Conservation (phyloP, 495 filamentous ascomycete genomes). For the Tuber indicum region DNA sequence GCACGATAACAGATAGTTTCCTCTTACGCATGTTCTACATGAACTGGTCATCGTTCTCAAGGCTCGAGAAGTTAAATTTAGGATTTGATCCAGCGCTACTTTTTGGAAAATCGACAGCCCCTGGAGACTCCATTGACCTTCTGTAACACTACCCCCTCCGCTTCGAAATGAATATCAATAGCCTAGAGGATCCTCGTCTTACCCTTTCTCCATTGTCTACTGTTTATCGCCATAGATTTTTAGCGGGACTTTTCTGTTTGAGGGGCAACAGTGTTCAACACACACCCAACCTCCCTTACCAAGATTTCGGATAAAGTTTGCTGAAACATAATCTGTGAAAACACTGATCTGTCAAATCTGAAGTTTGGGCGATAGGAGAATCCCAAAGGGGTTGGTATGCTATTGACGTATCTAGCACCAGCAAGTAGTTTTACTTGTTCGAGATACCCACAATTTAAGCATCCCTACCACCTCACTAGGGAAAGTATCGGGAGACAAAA, state of each 20-base stretch:
- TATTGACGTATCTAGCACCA: no score
- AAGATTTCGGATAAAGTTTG: neutral
- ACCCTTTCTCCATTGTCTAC: neutral
- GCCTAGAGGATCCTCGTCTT: neutral
- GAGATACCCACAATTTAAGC: no score
- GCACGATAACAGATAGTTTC: neutral
- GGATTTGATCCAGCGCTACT: neutral
- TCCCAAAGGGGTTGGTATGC: no score
- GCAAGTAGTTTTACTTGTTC: no score
- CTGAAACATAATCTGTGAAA: neutral
- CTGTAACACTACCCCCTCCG: neutral
- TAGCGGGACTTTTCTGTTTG: neutral
- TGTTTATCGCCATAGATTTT: neutral
- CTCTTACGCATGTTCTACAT: neutral
- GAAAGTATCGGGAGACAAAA: no score
- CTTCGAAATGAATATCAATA: neutral
- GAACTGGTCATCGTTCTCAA: neutral
- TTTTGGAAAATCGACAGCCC: neutral
- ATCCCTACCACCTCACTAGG: no score
- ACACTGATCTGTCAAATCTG: neutral
- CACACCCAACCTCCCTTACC: neutral
- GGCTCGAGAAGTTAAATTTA: neutral
- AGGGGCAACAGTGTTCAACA: neutral
- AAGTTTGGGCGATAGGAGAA: no score
- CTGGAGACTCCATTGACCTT: neutral